Conservation (phyloP, 2,329 filamentous ascomycete genomes). For the Cladosporium cucumerinum region DNA sequence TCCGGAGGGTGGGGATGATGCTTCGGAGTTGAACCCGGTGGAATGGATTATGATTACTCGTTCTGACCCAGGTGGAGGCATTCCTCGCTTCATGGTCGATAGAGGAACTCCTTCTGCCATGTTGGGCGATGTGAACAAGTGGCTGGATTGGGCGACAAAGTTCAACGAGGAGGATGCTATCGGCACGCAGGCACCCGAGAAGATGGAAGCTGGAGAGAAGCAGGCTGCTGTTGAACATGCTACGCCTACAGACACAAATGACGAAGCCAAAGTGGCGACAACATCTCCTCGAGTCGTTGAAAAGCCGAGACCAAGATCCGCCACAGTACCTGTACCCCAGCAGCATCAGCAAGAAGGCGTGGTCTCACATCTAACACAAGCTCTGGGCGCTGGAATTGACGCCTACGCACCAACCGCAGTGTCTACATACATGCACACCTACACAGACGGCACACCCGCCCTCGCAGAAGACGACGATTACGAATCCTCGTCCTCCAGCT, state of each 20-base stretch:
- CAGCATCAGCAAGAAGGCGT: constrained; percentile 28
- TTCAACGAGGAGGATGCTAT: constrained; percentile 12
- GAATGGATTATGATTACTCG: constrained; percentile 94
- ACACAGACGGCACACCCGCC: constrained; percentile 3
- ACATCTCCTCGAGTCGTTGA: not conserved
- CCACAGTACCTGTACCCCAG: constrained; percentile 17
- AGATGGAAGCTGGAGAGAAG: not conserved
- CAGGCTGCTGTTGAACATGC: not conserved
- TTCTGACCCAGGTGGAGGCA: constrained; percentile 82
- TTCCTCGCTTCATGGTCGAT: constrained; percentile 88
- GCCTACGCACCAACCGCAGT: constrained; percentile 35
- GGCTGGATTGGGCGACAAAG: constrained; percentile 67
- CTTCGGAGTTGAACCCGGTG: constrained; percentile 61
- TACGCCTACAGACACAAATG: not conserved
- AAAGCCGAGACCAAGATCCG: not conserved
- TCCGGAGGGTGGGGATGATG: constrained; percentile 28
- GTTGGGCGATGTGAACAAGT: constrained; percentile 73
- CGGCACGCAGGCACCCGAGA: constrained; percentile 3
- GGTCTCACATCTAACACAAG: constrained; percentile 29
- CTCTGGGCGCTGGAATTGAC: constrained; percentile 32
- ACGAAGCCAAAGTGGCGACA: not conserved
- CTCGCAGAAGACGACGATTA: constrained; percentile 14
- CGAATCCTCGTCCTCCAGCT: constrained; percentile 26
- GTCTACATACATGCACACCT: constrained; percentile 26
- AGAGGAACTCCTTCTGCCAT: constrained; percentile 80